A percentile compares a stretch with the other conserved stretches of the same genome.
Evolutionary conservation across 306 rosid genomes (phyloP).

Genomic region (Gastrolobium villosum): DNA sequence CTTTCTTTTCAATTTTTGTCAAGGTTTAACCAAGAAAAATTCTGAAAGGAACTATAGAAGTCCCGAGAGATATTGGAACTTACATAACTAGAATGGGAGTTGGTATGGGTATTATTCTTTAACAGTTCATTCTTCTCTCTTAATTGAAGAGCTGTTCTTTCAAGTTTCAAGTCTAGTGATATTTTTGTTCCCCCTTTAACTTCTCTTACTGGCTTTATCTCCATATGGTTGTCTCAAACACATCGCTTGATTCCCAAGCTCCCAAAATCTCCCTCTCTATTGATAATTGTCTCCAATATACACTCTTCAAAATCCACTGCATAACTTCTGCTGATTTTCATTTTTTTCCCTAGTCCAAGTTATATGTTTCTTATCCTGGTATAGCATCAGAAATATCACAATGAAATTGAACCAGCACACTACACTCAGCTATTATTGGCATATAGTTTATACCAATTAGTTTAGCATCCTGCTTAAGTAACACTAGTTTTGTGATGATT

Average conservation of each 20-base stretch:
- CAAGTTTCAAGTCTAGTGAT: neutral
- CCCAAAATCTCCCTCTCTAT: constrained; percentile 5
- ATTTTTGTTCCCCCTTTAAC: neutral
- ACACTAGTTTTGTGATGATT: constrained; percentile 16
- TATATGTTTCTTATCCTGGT: neutral
- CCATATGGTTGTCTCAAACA: neutral
- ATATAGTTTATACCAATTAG: too few relatives aligned
- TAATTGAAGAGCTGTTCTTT: constrained; percentile 18
- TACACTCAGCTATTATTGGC: neutral
- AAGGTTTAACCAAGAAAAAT: neutral
- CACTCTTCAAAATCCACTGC: constrained; percentile 8
- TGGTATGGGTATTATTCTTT: neutral
- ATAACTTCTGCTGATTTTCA: neutral
- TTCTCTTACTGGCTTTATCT: constrained; percentile 1
- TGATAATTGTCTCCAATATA: neutral
- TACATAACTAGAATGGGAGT: constrained; percentile 5
- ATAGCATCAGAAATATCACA: too few relatives aligned
- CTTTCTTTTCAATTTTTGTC: neutral
- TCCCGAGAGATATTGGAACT: neutral
- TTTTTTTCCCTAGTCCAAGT: neutral
- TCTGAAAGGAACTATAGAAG: neutral
- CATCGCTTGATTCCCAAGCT: neutral
- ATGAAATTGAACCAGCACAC: too few relatives aligned
- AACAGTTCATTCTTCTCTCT: neutral
- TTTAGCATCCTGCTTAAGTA: constrained; percentile 1